These are phyloP conservation scores for Phoma sp. DNA, from an alignment of 2,329 filamentous ascomycete genomes.

Conservation along the genomic window DNA sequence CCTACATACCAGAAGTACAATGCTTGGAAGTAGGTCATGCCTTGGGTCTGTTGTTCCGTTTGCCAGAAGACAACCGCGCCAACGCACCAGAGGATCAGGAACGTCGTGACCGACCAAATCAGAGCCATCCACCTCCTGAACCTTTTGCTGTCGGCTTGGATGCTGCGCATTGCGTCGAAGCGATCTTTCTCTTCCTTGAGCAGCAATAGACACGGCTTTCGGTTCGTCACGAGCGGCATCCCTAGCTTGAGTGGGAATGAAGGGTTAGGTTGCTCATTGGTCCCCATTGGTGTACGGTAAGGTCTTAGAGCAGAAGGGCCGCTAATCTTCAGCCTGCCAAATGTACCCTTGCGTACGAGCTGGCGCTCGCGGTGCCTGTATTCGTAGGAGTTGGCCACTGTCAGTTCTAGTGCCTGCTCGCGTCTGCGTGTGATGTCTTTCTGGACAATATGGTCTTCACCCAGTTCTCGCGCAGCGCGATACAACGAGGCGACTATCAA, in stretches of 20 bases:
- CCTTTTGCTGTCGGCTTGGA: constrained; percentile 69
- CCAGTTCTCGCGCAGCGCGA: constrained; percentile 66
- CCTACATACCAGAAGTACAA: constrained; percentile 79
- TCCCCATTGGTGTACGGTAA: constrained; percentile 30
- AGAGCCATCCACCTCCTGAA: constrained; percentile 79
- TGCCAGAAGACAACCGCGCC: constrained; percentile 79
- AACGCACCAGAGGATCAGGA: constrained; percentile 78
- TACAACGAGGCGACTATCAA: constrained; percentile 82
- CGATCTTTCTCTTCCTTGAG: constrained; percentile 68
- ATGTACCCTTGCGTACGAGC: constrained; percentile 26
- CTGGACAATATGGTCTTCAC: constrained; percentile 66
- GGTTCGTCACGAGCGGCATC: constrained; percentile 15
- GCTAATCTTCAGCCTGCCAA: constrained; percentile 31
- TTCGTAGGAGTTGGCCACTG: constrained; percentile 61
- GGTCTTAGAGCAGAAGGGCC: constrained; percentile 31
- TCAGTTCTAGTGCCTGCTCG: constrained; percentile 60
- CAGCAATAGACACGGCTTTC: constrained; percentile 58
- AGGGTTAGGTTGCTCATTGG: constrained; percentile 10
- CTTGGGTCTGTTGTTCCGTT: constrained; percentile 61
- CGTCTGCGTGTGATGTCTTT: constrained; percentile 64
- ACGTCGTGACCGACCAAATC: constrained; percentile 69
- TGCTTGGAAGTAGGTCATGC: constrained; percentile 76
- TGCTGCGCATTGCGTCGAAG: constrained; percentile 81
- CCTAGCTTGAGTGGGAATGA: constrained; percentile 9
- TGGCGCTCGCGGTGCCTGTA: constrained; percentile 47